Evolutionary conservation across 129 eudicot genomes (phyloP).

Genomic region (Tagetes erecta): DNA sequence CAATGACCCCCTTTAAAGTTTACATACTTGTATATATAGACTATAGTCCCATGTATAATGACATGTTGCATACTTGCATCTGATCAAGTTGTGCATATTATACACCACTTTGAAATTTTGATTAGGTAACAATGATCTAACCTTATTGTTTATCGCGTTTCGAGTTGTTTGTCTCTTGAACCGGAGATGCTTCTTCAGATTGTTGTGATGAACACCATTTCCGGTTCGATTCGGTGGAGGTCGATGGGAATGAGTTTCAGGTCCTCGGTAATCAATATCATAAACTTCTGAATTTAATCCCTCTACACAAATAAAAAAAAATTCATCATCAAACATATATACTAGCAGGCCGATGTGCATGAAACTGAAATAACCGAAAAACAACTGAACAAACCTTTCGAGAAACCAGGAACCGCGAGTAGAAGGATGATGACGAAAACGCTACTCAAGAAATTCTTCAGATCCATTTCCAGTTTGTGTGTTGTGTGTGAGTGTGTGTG

Average conservation of each 20-base stretch:
- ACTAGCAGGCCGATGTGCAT: too few relatives aligned
- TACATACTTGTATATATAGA: too few relatives aligned
- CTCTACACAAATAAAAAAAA: slow-evolving; percentile 19
- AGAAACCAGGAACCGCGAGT: slow-evolving; percentile 24
- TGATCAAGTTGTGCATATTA: too few relatives aligned
- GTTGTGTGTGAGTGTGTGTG: not conserved
- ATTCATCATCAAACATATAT: not conserved
- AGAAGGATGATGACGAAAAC: slow-evolving; percentile 36
- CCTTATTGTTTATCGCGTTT: slow-evolving; percentile 21
- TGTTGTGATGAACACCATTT: slow-evolving; percentile 29
- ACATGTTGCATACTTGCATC: too few relatives aligned
- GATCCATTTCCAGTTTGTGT: slow-evolving; percentile 31
- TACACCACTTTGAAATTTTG: too few relatives aligned
- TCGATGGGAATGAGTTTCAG: slow-evolving; percentile 68
- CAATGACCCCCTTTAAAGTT: too few relatives aligned
- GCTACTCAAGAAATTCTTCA: slow-evolving; percentile 17
- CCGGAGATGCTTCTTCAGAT: slow-evolving; percentile 26
- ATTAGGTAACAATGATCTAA: slow-evolving; percentile 13
- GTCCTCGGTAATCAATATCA: slow-evolving; percentile 76
- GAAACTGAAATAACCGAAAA: not conserved
- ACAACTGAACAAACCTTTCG: slow-evolving; percentile 34
- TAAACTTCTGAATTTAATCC: slow-evolving; percentile 41
- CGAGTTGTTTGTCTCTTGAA: slow-evolving; percentile 32
- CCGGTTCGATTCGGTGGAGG: slow-evolving; percentile 55
- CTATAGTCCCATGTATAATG: too few relatives aligned